Base-by-base conservation (phyloP, 495 filamentous ascomycete species). In the Talaromyces trachyspermus region DNA sequence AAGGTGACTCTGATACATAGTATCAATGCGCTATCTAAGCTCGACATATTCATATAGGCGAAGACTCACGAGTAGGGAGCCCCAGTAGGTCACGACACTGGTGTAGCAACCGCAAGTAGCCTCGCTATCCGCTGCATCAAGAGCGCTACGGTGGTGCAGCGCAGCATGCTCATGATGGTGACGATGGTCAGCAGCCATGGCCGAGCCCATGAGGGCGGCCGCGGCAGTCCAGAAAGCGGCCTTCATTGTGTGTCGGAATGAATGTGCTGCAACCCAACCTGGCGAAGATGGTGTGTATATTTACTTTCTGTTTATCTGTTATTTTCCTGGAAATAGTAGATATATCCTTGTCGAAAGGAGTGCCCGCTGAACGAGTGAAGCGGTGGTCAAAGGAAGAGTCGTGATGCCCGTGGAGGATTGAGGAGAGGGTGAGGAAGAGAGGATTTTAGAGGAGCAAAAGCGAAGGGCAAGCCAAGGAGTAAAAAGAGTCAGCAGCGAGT, bases 341-440 rank as follows among this genome's bases (percentile, higher is more conserved):
- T 62, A 52, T 58, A 70, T 6, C 30, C 44, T 33, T 46, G 29
- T 15, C 20, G 29, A 32, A 89, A 88, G 69, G 86, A 91, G 72
- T 84, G 86, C 84, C 88, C 86, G 88, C 88, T 91, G 74, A 94
- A 94, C 59, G 88, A 94, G 84, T 91, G 88, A 90, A 91, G 88
- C 88, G 86, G 88, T 89, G 63, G 76, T 82, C 64, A 72, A 57
- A 54, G 58, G 59, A 62, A 63, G 60, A 66, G 68, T 68, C 66
- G 65, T 65, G 68, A 65, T 59, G 69, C 61, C 66, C 61, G 59
- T 64, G 54, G 61, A 54, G 59, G 55, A n/a, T n/a, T n/a, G 54
- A 60, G 54, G 62, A 51, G 55, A 54, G 50, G 43, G 48, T 39
- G 47, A 37, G 50, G 50, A 36, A 49, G 47, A 62, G 61, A 62